These are phyloP conservation scores for Beta vulgaris DNA, from an alignment of 148 eudicot genomes.

Conservation along the genomic window DNA sequence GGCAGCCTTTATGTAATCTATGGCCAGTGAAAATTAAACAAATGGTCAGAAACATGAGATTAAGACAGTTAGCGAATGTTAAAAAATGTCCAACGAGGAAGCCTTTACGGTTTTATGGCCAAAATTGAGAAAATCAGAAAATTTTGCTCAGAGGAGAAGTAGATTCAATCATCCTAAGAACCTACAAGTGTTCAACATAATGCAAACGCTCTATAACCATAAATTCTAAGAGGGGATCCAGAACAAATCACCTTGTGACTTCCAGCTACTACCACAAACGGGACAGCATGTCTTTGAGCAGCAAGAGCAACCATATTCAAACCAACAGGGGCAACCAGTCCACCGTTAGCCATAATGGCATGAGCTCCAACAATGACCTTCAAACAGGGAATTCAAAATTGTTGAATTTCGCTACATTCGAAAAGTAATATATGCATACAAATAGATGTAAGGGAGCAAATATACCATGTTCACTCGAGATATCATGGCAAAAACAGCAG, in stretches of 20 bases:
- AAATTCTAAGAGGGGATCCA: background rate
- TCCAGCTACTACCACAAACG: constrained; percentile 97
- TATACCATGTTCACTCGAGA: constrained; percentile 96
- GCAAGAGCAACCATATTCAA: constrained; percentile 98
- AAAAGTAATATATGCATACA: background rate
- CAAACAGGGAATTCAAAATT: background rate
- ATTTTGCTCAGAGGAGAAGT: background rate
- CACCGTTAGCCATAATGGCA: constrained; percentile 99
- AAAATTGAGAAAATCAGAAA: background rate
- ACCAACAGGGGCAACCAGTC: constrained; percentile 94
- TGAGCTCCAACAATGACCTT: constrained; percentile 99
- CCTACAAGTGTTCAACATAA: background rate
- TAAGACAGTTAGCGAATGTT: background rate
- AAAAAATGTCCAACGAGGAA: background rate
- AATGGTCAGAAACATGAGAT: background rate
- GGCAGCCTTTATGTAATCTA: too few relatives aligned
- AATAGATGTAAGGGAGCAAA: background rate
- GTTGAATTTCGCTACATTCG: background rate
- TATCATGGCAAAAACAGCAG: constrained; percentile 98
- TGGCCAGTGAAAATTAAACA: background rate
- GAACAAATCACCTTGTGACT: constrained; percentile 71
- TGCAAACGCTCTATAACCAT: background rate
- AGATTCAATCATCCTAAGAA: background rate
- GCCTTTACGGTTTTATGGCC: background rate
- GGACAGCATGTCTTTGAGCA: constrained; percentile 98